Evolutionary conservation across 2,329 filamentous ascomycete species (phyloP), one percentile per base, ranked within the genome.

Genomic region (Emmonsia crescens): DNA sequence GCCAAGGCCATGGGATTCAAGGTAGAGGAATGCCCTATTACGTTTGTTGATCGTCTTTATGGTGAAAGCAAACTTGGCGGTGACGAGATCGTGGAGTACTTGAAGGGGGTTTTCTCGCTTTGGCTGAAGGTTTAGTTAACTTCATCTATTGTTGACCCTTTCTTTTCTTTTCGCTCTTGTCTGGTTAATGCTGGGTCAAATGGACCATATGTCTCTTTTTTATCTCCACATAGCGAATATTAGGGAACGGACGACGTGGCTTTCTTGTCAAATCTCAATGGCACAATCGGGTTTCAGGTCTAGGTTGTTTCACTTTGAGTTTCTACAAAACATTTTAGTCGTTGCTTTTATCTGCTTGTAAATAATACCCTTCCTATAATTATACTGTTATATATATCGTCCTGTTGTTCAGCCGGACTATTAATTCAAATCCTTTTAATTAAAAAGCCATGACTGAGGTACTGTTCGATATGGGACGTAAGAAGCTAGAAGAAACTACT

Each of bases 1-100:
- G 94, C 94, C 40, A 96, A 96, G 84, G 89, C 89, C 19, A 92
- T 96, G 89, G 93, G 94, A 0, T 96, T 85, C 79, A 89, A 87
- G 44, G 93, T 99, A 38, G 90, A 89, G 19, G 94, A 99, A 81
- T 93, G 96, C 64, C 94, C 94, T 14, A 99, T 99, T 68, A 89
- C 85, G 29, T 99, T 99, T 75, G 94, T 97, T 48, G 95, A 99
- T 75, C 85, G 94, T 62, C 77, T 99, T 55, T 99, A 96, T 74
- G 94, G 94, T 38, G 93, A 96, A 79, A 91, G 87, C 73, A 99
- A 97, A 82, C 82, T 99, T 60, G 92, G 93, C 29, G 91, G 90
- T 0, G 88, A 92, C 71, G 94, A 99, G 82, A 96, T 99, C 77
- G 89, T 95, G 61, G 90, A 96, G 77, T 99, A 97, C 75, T 86